Conservation (phyloP, 495 filamentous ascomycete genomes). For the Pyronema domesticum region DNA sequence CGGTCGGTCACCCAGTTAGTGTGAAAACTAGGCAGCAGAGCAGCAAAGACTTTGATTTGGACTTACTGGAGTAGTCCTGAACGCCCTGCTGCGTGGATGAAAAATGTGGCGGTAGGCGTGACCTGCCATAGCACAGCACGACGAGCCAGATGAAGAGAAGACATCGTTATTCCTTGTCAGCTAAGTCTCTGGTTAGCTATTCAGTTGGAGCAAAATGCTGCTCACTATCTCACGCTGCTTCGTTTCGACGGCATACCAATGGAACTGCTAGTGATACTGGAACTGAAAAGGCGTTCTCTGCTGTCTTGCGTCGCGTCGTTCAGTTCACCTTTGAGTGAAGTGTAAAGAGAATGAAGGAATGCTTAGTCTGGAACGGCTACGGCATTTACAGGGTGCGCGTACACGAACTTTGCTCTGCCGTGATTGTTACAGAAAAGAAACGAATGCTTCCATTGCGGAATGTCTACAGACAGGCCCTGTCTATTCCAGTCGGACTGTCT, state of each 20-base stretch:
- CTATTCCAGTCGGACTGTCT: too few species aligned
- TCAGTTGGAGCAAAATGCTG: background rate
- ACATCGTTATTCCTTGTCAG: conserved; percentile 4
- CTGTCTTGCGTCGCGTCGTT: conserved; percentile 3
- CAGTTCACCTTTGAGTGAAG: conserved; percentile 3
- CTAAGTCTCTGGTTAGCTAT: conserved; percentile 1
- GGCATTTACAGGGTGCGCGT: too few species aligned
- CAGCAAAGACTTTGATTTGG: too few species aligned
- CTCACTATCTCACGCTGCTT: background rate
- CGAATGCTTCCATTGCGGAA: too few species aligned
- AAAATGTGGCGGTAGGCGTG: background rate
- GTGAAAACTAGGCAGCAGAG: too few species aligned
- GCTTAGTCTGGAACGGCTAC: too few species aligned
- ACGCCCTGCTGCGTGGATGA: background rate
- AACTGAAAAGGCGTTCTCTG: background rate
- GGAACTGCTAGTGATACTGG: background rate
- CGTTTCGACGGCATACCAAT: background rate
- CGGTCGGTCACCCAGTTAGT: too few species aligned
- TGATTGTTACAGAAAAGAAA: too few species aligned
- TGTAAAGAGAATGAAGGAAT: background rate
- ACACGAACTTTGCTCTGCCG: too few species aligned
- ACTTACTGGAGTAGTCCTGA: conserved; percentile 1
- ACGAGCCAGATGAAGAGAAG: background rate
- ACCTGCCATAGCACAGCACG: background rate
- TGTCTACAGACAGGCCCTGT: too few species aligned